A percentile compares a stretch with the other conserved stretches of the same genome.
Evolutionary conservation across 2,329 filamentous ascomycete species (phyloP).

Genomic region (Paecilomyces niveus): DNA sequence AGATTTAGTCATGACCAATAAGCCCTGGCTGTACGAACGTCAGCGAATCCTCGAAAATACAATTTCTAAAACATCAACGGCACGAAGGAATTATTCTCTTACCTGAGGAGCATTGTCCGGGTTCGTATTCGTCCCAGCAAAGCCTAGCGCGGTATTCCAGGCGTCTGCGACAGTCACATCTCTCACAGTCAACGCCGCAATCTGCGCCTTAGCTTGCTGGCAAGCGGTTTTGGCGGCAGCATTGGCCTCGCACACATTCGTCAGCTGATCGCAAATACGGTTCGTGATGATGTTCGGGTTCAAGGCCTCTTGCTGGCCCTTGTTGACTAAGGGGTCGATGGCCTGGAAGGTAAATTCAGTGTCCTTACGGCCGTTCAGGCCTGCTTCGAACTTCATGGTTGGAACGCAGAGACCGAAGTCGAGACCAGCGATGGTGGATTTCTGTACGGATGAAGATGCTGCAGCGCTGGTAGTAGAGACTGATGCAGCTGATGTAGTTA

Average conservation of each 20-base stretch:
- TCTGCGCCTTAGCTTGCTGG: conserved; percentile 45
- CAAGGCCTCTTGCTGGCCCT: conserved; percentile 59
- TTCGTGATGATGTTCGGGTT: conserved; percentile 71
- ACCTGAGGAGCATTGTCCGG: conserved; percentile 1
- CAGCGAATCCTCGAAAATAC: not conserved
- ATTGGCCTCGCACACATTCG: conserved; percentile 59
- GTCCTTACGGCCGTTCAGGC: conserved; percentile 44
- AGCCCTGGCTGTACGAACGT: not conserved
- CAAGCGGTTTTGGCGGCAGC: conserved; percentile 51
- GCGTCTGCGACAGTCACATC: conserved; percentile 35
- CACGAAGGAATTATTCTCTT: not conserved
- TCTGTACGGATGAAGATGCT: conserved; percentile 1
- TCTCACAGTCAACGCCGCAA: conserved; percentile 37
- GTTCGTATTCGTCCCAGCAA: conserved; percentile 13
- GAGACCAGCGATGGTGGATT: conserved; percentile 22
- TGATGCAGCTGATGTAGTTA: too few species aligned
- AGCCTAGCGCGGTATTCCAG: conserved; percentile 35
- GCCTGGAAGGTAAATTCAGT: conserved; percentile 63
- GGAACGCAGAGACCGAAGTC: conserved; percentile 47
- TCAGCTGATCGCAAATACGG: conserved; percentile 62
- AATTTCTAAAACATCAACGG: not conserved
- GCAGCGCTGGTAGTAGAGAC: not conserved
- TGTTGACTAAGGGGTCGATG: conserved; percentile 52
- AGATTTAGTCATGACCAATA: not conserved
- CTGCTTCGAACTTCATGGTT: conserved; percentile 51